Evolutionary conservation across 192 early-diverging fungal genomes (phyloP), one percentile per base, ranked within the genome.

Genomic region (Backusella tuberculispora): DNA sequence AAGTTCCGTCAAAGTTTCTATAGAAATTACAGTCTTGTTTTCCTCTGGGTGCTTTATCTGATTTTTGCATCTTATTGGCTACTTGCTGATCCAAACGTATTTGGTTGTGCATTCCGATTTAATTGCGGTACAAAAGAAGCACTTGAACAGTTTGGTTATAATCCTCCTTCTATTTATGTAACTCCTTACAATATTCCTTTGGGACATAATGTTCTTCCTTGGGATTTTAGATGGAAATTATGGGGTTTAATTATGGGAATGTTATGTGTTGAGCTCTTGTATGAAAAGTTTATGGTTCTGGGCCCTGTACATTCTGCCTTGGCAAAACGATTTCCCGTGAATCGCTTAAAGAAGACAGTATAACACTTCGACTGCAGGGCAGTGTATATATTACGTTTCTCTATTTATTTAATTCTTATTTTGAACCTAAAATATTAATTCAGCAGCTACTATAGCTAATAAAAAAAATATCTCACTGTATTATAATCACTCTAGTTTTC

Each of bases 81-180:
- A 37, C 75, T 94, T 67, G 89, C 88, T 26, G 84, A 89, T 40
- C 93, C 93, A 17, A 95, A 93, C 86, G 63, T 78, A 26, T 81
- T 90, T 29, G 77, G 84, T 24, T 95, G 93, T 76, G 37, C 85
- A 42, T 92, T 94, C 87, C 88, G 89, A 41, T 80, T 79, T 45
- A 79, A 79, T 46, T 79, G 78, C 14, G 78, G 78, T 29, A 74
- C 78, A n/a, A 74, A 74, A 56, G 41, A 44, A 14, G 78, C 74
- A 4, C 67, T 79, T 14, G 56, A 74, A 15, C 9, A 63, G 29
- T 50, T 71, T 38, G 78, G 73, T 34, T 79, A 79, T 48, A 9
- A 69, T 14, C 19, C 34, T 6, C 74, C 74, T n/a, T 46, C 66
- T 34, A 24, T 13, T 9, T 34, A 74, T 44, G 66, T 88, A 69